Base-by-base conservation (phyloP, 1,284 basidiomycete genomes). In the Puccinia hordei region DNA sequence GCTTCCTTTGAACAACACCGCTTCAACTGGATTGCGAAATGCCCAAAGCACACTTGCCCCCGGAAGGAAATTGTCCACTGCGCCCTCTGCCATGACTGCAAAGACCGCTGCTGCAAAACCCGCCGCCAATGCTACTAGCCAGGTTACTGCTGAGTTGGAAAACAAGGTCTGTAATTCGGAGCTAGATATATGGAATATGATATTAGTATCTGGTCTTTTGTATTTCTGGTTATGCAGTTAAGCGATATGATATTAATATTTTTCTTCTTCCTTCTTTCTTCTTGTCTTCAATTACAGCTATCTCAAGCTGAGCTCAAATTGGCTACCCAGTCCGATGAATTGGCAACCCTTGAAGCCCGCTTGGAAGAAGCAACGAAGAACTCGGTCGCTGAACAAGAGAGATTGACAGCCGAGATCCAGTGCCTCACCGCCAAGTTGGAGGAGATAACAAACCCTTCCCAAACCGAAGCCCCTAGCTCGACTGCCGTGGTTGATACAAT, bases 41-140 rank as follows among this genome's bases (percentile, higher is more conserved):
- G 57, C 57, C 6, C 55, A 59, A 30, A 63, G 59, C 41, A 24
- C 59, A 13, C 57, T 49, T 22, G 53, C 73, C 0, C n/a, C 61
- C 24, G 73, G 44, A 17, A 75, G 59, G 46, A 59, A 63, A 65
- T 33, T 75, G 12, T 75, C 73, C 59, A 44, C 57, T 75, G 73
- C 57, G 15, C 73, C 73, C 33, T 27, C 41, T 51, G 73, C 61
- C 13, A 75, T 44, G 33, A 51, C 15, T 10, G 30, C 35, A 35
- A 75, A 61, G 73, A 27, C 73, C 12, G 44, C 57, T 49, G 44
- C 38, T 15, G 41, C 44, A n/a, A 75, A 35, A 35, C 57, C 57
- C 33, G 46, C 55, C 24, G 57, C 57, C 13, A 27, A 46, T 33
- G 73, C 59, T 30, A 33, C 73, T 27, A 51, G 46, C 44, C 66